Percentiles rank a stretch among this genome's conserved stretches.
These are phyloP conservation scores for Gynochthodes officinalis DNA, from an alignment of 257 asterid species.

Conservation along the genomic window DNA sequence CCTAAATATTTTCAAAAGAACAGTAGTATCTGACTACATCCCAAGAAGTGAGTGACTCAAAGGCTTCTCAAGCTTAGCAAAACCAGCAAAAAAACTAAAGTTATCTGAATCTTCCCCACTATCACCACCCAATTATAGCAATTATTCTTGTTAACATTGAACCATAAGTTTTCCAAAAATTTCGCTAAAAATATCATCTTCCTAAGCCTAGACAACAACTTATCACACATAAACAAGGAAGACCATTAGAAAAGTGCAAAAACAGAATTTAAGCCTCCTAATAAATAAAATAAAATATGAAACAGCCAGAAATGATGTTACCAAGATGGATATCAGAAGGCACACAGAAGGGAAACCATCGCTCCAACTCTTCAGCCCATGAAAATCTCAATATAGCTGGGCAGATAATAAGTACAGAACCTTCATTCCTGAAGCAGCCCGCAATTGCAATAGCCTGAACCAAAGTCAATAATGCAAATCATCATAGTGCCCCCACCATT, in stretches of 20 bases:
- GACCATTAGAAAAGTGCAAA: not conserved
- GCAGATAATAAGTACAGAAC: conserved; percentile 87
- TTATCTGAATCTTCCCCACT: not conserved
- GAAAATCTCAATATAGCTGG: conserved; percentile 90
- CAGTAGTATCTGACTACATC: not conserved
- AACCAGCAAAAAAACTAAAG: not conserved
- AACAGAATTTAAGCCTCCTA: not conserved
- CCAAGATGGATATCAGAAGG: conserved; percentile 95
- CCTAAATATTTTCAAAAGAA: too few species aligned
- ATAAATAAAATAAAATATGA: not conserved
- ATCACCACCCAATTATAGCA: not conserved
- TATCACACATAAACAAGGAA: not conserved
- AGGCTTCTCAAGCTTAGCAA: too few species aligned
- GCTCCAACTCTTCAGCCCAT: conserved; percentile 98
- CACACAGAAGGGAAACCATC: conserved; percentile 82
- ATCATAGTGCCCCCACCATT: not conserved
- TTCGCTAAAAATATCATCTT: not conserved
- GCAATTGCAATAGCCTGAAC: conserved; percentile 86
- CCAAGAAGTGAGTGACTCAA: too few species aligned
- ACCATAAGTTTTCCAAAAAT: not conserved
- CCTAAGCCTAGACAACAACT: not conserved
- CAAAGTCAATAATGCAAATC: conserved; percentile 26
- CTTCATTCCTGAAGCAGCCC: conserved; percentile 76
- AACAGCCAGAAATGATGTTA: conserved; percentile 21
- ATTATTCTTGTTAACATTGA: not conserved